Conservation (phyloP, 1,284 basidiomycete species). For the Ganoderma lingzhi region DNA sequence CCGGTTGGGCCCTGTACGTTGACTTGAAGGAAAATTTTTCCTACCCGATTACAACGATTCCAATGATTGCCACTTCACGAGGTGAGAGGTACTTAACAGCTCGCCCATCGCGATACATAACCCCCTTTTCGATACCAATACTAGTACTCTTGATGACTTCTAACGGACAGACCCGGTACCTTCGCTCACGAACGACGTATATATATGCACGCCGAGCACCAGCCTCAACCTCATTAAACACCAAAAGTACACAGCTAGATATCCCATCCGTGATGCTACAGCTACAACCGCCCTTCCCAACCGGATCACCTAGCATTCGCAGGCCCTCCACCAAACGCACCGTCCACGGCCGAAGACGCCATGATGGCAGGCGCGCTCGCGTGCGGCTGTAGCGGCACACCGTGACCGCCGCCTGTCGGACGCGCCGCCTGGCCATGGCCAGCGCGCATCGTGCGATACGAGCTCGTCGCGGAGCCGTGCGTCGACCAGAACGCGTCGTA, state of each 20-base stretch:
- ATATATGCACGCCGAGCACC: not conserved
- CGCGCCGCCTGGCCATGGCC: conserved; percentile 10
- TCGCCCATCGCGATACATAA: too few species aligned
- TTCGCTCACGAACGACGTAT: not conserved
- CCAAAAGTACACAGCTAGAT: not conserved
- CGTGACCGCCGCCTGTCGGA: not conserved
- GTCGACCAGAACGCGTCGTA: conserved; percentile 76
- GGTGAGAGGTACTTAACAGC: too few species aligned
- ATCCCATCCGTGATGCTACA: not conserved
- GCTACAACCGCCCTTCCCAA: not conserved
- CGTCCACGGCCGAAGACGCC: not conserved
- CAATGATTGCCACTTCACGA: too few species aligned
- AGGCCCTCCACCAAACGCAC: not conserved
- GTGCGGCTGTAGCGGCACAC: conserved; percentile 22
- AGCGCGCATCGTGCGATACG: conserved; percentile 22
- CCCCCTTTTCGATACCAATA: too few species aligned
- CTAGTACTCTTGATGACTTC: too few species aligned
- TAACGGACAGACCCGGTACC: too few species aligned
- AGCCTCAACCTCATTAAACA: not conserved
- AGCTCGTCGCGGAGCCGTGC: conserved; percentile 44
- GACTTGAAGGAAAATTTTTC: too few species aligned
- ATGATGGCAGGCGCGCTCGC: conserved; percentile 25
- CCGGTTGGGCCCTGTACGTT: conserved; percentile 21
- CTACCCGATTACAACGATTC: too few species aligned
- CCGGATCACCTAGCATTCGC: not conserved